Evolutionary conservation across 306 rosid genomes (phyloP).

Genomic region (Rosa chinensis): DNA sequence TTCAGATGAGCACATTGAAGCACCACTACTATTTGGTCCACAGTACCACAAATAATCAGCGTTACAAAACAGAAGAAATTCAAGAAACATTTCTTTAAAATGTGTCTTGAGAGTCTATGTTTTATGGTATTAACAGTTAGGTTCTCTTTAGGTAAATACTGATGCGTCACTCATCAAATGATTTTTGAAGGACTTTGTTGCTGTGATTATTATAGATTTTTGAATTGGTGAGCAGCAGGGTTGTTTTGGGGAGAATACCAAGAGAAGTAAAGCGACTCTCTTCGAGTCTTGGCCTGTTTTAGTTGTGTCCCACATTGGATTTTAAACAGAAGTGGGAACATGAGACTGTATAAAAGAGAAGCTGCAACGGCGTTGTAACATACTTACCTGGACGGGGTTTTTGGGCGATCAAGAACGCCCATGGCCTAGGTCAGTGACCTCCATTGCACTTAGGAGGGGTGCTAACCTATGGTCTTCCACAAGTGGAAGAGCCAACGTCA

Average conservation of each 20-base stretch:
- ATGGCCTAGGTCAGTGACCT: constrained; percentile 4
- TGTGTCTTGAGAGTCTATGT: too few species aligned
- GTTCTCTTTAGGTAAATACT: too few species aligned
- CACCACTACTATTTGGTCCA: too few species aligned
- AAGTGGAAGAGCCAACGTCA: constrained; percentile 10
- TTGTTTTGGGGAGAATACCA: background rate
- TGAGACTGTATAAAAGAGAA: background rate
- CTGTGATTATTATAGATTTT: too few species aligned
- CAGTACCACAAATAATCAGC: too few species aligned
- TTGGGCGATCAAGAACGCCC: background rate
- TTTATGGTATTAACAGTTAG: too few species aligned
- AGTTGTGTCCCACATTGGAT: background rate
- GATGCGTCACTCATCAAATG: too few species aligned
- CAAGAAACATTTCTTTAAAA: too few species aligned
- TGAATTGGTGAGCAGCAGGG: background rate
- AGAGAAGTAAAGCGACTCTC: background rate
- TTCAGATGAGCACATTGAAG: too few species aligned
- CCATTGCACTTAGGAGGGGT: constrained; percentile 3
- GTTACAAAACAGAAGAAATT: too few species aligned
- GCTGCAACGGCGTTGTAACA: background rate
- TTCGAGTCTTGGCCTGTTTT: background rate
- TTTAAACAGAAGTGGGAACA: background rate
- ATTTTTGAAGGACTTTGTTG: too few species aligned
- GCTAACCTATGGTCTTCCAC: background rate
- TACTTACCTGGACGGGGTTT: constrained; percentile 8